Base-by-base conservation (phyloP, 78 protist genomes). In the Anaeramoeba ignava region DNA sequence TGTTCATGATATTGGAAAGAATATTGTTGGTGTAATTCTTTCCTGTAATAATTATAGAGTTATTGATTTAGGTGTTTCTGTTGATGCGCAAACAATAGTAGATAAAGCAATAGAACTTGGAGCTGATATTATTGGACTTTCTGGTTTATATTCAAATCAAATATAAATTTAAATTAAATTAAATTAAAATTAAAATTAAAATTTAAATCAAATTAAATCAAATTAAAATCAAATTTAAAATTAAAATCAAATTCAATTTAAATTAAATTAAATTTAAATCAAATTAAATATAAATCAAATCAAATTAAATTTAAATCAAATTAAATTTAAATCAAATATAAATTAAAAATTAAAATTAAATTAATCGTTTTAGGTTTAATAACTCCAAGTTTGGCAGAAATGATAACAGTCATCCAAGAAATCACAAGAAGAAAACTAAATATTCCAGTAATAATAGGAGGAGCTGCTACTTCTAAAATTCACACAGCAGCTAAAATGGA, bases 1-100 rank as follows among this genome's bases (percentile, higher is more conserved):
- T 85, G 99, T 97, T 27, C 99, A 97, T 89, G 99, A 97, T 86
- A 97, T 97, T 54, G 99, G 99, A 83, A 97, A 97, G 95, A 95
- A 95, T 85, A 97, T 97, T 39, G 98, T 96, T 17, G 97, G 94
- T 78, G 97, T 95, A 33, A 98, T 96, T 79, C 90, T 97, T 37
- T 96, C 95, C 78, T 97, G 99, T 90, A 97, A 96, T 90, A 94
- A 95, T 91, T 96, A 91, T 88, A 73, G n/a, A 37, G 42, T 84
- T 41, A 79, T 92, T 38, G 99, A 97, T 86, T 78, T 92, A 1
- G 99, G 99, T 41, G 98, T 96, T 38, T 94, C 94, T 98, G 38
- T 83, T 42, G 91, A 95, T 33, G 83, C 90, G 82, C 91, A 90
- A 82, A 88, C 87, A 78, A 97, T 97, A 83, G 41, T 96, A 33